phyloP scores from a whole-genome alignment of 352 stramenopile genomes.

The Phytophthora vignae region DNA sequence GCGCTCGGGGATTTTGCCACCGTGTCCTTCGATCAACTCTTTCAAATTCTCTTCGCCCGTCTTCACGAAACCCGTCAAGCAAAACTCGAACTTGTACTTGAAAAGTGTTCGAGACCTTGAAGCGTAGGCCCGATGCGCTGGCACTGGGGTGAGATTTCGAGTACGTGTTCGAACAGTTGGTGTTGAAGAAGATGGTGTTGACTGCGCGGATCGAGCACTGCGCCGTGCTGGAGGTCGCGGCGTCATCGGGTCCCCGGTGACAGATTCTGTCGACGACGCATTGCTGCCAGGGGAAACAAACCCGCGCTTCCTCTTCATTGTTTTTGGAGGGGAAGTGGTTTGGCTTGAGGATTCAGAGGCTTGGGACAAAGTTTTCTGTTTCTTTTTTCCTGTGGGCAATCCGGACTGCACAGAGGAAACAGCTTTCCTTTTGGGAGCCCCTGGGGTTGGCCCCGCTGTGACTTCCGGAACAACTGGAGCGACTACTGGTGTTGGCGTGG shows the following conservation, averaged over 20 bases:
- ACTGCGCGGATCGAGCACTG: conserved; percentile 32
- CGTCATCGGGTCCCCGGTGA: conserved; percentile 14
- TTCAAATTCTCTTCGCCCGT: conserved; percentile 57
- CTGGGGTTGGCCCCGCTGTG: neutral
- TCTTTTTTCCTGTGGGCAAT: conserved; percentile 22
- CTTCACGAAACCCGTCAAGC: conserved; percentile 72
- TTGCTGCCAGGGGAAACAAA: conserved; percentile 19
- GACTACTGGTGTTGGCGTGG: conserved; percentile 21
- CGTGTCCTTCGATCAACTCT: conserved; percentile 72
- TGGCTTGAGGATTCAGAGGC: conserved; percentile 11
- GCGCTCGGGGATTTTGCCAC: conserved; percentile 60
- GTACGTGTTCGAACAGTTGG: conserved; percentile 60
- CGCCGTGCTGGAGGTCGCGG: conserved; percentile 27
- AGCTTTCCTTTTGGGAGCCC: conserved; percentile 26
- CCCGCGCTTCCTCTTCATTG: conserved; percentile 28
- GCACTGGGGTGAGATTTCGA: conserved; percentile 56
- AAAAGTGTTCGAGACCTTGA: conserved; percentile 70
- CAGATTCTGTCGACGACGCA: conserved; percentile 12
- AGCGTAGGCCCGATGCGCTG: conserved; percentile 51
- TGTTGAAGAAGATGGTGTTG: conserved; percentile 48
- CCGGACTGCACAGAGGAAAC: conserved; percentile 3
- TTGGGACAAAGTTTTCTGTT: conserved; percentile 17
- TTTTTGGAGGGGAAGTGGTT: conserved; percentile 16
- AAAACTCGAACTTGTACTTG: conserved; percentile 82
- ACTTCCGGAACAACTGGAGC: conserved; percentile 1